Percentiles rank a stretch among this genome's conserved stretches.
phyloP scores from a whole-genome alignment of 164 flowering plant species.

The Piper longum region DNA sequence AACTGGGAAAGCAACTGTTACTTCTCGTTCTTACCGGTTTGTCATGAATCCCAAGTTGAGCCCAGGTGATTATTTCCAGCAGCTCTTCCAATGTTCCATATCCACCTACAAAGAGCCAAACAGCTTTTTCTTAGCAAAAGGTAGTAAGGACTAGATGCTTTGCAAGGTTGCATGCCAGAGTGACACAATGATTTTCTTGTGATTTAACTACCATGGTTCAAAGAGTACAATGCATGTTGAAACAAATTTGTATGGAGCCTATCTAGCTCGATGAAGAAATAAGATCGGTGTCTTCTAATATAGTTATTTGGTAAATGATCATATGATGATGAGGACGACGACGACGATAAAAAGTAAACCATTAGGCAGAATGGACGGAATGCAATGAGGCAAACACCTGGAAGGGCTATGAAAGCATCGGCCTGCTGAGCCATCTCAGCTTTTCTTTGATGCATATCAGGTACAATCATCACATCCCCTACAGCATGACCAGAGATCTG shows the following conservation, averaged over 20 bases:
- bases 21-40: slow-evolving; percentile 20
- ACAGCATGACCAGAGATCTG: slow-evolving; percentile 10
- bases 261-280: too few relatives aligned
- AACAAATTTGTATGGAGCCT: too few relatives aligned
- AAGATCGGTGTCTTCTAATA: too few relatives aligned
- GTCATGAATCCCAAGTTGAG: slow-evolving; percentile 54
- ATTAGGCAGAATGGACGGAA: neutral
- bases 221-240: too few relatives aligned
- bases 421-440: slow-evolving; percentile 12
- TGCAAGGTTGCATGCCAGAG: too few relatives aligned
- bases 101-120: slow-evolving; percentile 46
- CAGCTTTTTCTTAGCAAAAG: neutral
- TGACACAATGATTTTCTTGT: too few relatives aligned
- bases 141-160: too few relatives aligned
- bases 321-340: too few relatives aligned
- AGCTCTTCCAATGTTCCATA: slow-evolving; percentile 95
- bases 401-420: slow-evolving; percentile 14
- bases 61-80: slow-evolving; percentile 89
- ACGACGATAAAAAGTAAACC: too few relatives aligned
- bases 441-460: slow-evolving; percentile 12
- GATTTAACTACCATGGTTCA: too few relatives aligned
- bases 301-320: too few relatives aligned
- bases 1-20: too few relatives aligned
- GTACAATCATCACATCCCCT: slow-evolving; percentile 8
- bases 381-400: neutral